Percentiles rank a stretch among this genome's conserved stretches.
These are phyloP conservation scores for Bipolaris bicolor DNA, from an alignment of 2,329 filamentous ascomycete species.

Conservation along the genomic window DNA sequence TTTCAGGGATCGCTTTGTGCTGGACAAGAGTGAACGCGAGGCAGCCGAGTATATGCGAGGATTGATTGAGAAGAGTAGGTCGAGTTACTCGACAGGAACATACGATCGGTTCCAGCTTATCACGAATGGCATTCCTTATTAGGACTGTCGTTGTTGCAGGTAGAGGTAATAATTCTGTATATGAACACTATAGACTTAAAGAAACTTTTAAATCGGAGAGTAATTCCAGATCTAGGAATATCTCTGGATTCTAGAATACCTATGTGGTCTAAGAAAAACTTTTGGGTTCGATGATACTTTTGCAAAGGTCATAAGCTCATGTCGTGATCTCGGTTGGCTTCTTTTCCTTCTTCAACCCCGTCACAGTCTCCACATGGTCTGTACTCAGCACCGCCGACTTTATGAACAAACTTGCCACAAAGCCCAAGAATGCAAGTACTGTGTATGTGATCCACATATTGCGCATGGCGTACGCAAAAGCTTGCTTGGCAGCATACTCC, in stretches of 20 bases:
- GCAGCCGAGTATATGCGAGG: constrained; percentile 93
- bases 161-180: not conserved
- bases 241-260: too few species aligned
- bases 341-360: constrained; percentile 49
- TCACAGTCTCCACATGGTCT: constrained; percentile 56
- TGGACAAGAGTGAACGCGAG: constrained; percentile 89
- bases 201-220: too few species aligned
- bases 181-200: not conserved
- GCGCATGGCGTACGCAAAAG: constrained; percentile 52
- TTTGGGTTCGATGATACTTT: not conserved
- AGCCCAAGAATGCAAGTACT: constrained; percentile 47
- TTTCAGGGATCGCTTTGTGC: constrained; percentile 89
- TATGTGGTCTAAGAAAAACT: too few species aligned
- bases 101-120: constrained; percentile 98
- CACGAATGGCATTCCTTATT: constrained; percentile 97
- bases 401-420: constrained; percentile 50
- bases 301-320: not conserved
- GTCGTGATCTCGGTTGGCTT: not conserved
- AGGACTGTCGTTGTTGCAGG: constrained; percentile 22
- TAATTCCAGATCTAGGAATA: too few species aligned
- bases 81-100: constrained; percentile 87
- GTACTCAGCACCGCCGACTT: constrained; percentile 48
- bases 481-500: constrained; percentile 50
- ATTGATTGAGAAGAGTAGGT: constrained; percentile 86
- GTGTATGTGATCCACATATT: constrained; percentile 59